Evolutionary conservation across 371 early-diverging fungal genomes (phyloP), one percentile per base, ranked within the genome.

Genomic region (Mucor saturninus): DNA sequence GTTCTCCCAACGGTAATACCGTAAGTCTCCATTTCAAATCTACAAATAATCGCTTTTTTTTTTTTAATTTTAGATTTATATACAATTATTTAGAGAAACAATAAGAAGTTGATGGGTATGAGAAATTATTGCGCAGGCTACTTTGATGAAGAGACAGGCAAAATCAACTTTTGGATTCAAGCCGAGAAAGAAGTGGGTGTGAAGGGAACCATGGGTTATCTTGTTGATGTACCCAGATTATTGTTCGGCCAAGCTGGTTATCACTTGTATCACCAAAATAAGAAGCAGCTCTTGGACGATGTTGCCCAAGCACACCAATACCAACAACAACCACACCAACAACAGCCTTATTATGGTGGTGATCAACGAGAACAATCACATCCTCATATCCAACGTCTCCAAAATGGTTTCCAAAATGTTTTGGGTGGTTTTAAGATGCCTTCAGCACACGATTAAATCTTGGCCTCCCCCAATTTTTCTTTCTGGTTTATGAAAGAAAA

Each of bases 101-200:
- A 73, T 51, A 69, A 73, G 35, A 73, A 73, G 15, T 39, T 73
- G 30, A 69, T 73, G 73, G 73, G 73, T 14, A 69, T 66, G 69
- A 63, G 73, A 67, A 73, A 69, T 21, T 69, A 69, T 38, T 69
- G 73, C 59, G 73, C 70, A 6, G 75, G 81, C 1, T 80, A 75
- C 11, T 77, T 55, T 64, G 80, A 80, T 55, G 74, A 72, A 54
- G 30, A 54, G 2, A 74, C 71, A 0, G 74, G 76, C 46, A 80
- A 77, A 48, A 52, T 77, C 32, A 74, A 75, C 52, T 77, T 80
- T 45, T 80, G 76, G 77, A 77, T 80, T 40, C 81, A 77, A 56
- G 74, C 76, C 11, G 78, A 80, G 60, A 72, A 74, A 31, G 71
- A 74, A 35, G 70, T 70, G 11, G 81, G 81, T 38, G 59, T 71